Base-by-base conservation (phyloP, 2,329 filamentous ascomycete genomes). In the Dactylonectria macrodidyma region DNA sequence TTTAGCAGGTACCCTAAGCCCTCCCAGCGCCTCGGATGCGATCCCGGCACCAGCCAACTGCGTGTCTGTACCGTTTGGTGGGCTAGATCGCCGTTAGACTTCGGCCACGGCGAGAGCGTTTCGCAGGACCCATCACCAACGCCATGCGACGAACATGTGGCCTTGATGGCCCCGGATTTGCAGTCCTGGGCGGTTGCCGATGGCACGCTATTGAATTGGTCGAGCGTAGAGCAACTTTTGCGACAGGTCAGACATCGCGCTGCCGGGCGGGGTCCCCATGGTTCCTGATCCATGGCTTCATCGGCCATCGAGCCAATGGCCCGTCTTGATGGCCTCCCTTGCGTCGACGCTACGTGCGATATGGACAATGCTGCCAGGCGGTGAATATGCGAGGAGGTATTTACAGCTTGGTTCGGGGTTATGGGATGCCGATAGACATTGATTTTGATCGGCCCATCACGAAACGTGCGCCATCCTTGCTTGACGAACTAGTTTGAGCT, bases 101-200 rank as follows among this genome's bases (percentile, higher is more conserved):
- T 66, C 61, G 41, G 60, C 70, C 56, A 75, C 65, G 72, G 71
- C 66, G 70, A 71, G 56, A 66, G 67, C 70, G 63, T 75, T 75
- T 65, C 36, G 58, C 62, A 58, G 48, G 41, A 47, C 54, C 66
- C 47, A 59, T 47, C 55, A 33, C 63, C 66, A 67, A 36, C 58
- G 70, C 69, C 66, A 70, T 69, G 67, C 67, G 65, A 70, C 62
- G 67, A 71, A 68, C 69, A 71, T 71, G 71, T 73, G 67, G 67
- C 61, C 58, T 57, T 60, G 51, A 46, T 59, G 59, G 47, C 64
- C 54, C 64, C 52, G 64, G 59, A 55, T 54, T 61, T 54, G 33
- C 47, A 50, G 19, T 33, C n/a, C 19, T 38, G 57, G 44, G 30
- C 46, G 57, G 22, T 52, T 26, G 24, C 14, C 55, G 38, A 34